Evolutionary conservation across 2,329 filamentous ascomycete genomes (phyloP).

Genomic region (Penicillium sp.): DNA sequence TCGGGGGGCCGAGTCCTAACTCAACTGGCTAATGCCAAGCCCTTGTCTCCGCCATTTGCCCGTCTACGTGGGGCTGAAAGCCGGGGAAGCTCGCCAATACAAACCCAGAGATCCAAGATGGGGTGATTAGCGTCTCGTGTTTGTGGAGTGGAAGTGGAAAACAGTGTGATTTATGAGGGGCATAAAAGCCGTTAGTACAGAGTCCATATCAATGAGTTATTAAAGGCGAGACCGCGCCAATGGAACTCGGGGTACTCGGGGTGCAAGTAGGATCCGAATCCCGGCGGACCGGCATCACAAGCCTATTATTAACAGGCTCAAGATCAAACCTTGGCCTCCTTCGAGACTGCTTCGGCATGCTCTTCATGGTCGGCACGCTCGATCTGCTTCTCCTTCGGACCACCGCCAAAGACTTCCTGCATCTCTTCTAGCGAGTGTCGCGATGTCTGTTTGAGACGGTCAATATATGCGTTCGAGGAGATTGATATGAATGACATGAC

Average conservation of each 20-base stretch:
- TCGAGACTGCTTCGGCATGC: constrained; percentile 7
- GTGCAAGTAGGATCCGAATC: constrained; percentile 3
- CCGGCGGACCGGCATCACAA: not conserved
- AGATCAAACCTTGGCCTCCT: not conserved
- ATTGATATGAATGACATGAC: constrained; percentile 9
- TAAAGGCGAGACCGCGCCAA: no score
- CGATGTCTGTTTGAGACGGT: constrained; percentile 43
- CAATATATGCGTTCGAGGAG: not conserved
- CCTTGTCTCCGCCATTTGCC: constrained; percentile 17
- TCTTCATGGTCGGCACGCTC: constrained; percentile 15
- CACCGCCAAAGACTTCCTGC: constrained; percentile 44
- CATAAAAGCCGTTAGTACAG: not conserved
- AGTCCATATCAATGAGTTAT: not conserved
- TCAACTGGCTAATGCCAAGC: not conserved
- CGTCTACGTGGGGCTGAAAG: constrained; percentile 16
- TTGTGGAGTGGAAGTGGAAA: constrained; percentile 10
- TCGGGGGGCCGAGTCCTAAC: not conserved
- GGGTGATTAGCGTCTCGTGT: constrained; percentile 10
- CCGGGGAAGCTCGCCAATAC: constrained; percentile 17
- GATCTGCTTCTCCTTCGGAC: constrained; percentile 21
- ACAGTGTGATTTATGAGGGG: not conserved
- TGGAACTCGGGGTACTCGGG: constrained; percentile 3
- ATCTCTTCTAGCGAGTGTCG: constrained; percentile 55
- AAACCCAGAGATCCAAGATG: constrained; percentile 1
- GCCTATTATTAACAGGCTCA: not conserved